Conservation (phyloP, 345 rosid species). For the Eucalyptus albens region DNA sequence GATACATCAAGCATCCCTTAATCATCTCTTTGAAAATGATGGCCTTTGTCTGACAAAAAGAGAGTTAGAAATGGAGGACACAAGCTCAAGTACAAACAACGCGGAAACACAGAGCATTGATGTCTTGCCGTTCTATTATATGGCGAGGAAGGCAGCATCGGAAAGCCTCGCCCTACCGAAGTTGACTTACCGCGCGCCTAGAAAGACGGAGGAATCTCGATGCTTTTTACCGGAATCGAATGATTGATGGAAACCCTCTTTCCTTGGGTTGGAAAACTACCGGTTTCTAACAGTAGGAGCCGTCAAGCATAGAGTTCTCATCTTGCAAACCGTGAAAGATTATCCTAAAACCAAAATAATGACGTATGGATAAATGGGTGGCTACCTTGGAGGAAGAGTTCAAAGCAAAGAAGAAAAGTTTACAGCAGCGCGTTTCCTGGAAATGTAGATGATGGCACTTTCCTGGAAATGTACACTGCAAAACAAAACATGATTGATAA, state of each 20-base stretch:
- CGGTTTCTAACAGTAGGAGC: neutral
- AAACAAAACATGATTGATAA: neutral
- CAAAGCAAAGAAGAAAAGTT: too few relatives aligned
- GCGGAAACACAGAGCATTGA: too few relatives aligned
- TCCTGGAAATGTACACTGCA: neutral
- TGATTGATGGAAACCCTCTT: neutral
- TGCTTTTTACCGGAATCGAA: neutral
- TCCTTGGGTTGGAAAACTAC: neutral
- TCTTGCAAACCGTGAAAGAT: neutral
- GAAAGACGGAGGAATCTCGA: neutral
- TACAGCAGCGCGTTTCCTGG: neutral
- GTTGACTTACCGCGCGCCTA: neutral
- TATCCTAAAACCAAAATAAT: neutral
- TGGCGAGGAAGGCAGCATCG: too few relatives aligned
- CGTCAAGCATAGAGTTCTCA: neutral
- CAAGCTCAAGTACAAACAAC: too few relatives aligned
- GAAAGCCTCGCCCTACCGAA: too few relatives aligned
- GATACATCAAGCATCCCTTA: too few relatives aligned
- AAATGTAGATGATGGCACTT: neutral
- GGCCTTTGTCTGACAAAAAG: too few relatives aligned
- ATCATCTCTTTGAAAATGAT: too few relatives aligned
- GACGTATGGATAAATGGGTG: neutral
- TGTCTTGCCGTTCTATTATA: too few relatives aligned
- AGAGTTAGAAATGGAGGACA: too few relatives aligned
- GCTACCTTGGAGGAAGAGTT: neutral